Base-by-base conservation (phyloP, 2,329 filamentous ascomycete genomes). In the Trichophyton mentagrophytes region DNA sequence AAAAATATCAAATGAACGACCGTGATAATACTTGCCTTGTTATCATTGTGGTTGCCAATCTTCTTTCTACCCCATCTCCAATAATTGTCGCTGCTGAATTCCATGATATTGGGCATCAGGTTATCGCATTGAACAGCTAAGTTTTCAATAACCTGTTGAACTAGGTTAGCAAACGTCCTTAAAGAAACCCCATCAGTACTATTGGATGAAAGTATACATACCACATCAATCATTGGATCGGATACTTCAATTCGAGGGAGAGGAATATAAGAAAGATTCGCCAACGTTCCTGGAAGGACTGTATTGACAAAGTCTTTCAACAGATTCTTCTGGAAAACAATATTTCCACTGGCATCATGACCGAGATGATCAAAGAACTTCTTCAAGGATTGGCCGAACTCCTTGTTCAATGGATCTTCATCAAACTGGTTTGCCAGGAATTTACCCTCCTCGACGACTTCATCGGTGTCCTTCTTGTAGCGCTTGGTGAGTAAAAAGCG, bases 61-160 rank as follows among this genome's bases (percentile, higher is more conserved):
- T 86, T 86, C 85, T 95, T 96, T 71, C 93, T 90, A 42, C 92
- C 93, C 85, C 88, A 96, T 66, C 89, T 86, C 83, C 91, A 90
- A 78, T 93, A 95, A 78, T 97, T 93, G 77, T 97, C 91, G 71
- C 85, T 93, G 62, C 85, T 83, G 64, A 97, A 81, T 73, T 99
- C 92, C 44, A 95, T 74, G 3, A 92, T 81, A 68, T 99, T 99
- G 65, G 93, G 93, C 76, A 91, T 90, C 67, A 99, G 85, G 76
- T 99, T 99, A 79, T 97, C 91, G 66, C 89, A 91, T 77, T 99
- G 93, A 59, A 99, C 82, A 53, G 96, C 87, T 9, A 99, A 79
- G 73, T 99, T 99, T 78, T 99, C 93, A 51, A 99, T 83, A 57
- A 97, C 67, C 70, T 71, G 25, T 47, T 51, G 22, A 4, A 30